Conservation (phyloP, 2,329 filamentous ascomycete species). For the Harringtonia lauricola region DNA sequence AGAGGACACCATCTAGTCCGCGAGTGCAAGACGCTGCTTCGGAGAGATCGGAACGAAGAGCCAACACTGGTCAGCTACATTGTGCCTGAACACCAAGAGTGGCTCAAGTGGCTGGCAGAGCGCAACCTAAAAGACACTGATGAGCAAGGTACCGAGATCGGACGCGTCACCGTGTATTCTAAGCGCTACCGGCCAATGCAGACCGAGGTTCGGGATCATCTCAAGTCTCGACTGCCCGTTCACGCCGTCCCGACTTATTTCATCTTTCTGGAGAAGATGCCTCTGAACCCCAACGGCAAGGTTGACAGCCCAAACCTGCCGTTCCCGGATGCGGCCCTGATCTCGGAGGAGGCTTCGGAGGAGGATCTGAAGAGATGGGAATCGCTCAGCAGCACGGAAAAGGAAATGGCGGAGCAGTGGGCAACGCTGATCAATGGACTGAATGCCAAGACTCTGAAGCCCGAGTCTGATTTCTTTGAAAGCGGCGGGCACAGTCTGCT, state of each 20-base stretch:
- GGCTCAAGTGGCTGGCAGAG: slow-evolving; percentile 47
- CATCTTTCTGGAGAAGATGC: slow-evolving; percentile 54
- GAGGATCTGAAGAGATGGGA: slow-evolving; percentile 25
- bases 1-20: slow-evolving; percentile 63
- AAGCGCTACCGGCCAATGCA: neutral
- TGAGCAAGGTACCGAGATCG: too few species aligned
- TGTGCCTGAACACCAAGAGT: slow-evolving; percentile 67
- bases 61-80: slow-evolving; percentile 81
- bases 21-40: slow-evolving; percentile 77
- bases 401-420: slow-evolving; percentile 61
- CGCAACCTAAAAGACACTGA: slow-evolving; percentile 33
- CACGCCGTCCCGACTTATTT: slow-evolving; percentile 69
- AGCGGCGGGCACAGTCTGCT: slow-evolving; percentile 71
- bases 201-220: too few species aligned
- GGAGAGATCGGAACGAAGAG: slow-evolving; percentile 77
- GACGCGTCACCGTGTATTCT: neutral
- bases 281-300: slow-evolving; percentile 62
- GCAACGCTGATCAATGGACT: slow-evolving; percentile 55
- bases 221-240: slow-evolving; percentile 59
- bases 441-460: slow-evolving; percentile 30
- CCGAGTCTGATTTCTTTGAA: slow-evolving; percentile 61
- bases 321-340: too few species aligned
- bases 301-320: slow-evolving; percentile 70
- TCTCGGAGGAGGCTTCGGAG: slow-evolving; percentile 21
- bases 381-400: slow-evolving; percentile 40